Conservation (phyloP, 2,329 filamentous ascomycete species). For the Hymenoscyphus salicellus region DNA sequence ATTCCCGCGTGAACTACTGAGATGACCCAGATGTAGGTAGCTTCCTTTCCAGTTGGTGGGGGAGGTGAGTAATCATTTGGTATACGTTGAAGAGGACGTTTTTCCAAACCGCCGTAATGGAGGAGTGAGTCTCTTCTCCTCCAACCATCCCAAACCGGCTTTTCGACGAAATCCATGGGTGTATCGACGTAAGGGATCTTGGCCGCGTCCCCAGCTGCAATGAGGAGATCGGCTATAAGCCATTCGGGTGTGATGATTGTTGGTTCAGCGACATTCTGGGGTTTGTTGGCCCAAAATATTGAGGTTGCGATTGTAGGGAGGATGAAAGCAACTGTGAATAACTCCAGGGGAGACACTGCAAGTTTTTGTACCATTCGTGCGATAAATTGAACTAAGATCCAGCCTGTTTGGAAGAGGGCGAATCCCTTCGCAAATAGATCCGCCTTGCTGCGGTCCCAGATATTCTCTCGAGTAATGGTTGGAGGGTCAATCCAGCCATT, state of each 20-base stretch:
- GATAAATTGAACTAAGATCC: not conserved
- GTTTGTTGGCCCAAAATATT: not conserved
- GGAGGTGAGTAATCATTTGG: not conserved
- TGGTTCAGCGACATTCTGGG: not conserved
- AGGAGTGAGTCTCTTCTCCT: not conserved
- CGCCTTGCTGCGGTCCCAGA: not conserved
- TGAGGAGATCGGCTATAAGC: not conserved
- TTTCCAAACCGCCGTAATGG: not conserved
- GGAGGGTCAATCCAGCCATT: no score
- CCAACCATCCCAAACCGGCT: not conserved
- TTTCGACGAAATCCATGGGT: not conserved
- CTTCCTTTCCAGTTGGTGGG: not conserved
- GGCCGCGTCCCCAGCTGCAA: no score
- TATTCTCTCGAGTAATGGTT: not conserved
- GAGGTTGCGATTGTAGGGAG: not conserved
- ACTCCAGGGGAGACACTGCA: not conserved
- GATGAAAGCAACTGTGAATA: not conserved
- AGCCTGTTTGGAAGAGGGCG: not conserved
- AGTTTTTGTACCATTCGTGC: not conserved
- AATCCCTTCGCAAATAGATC: not conserved
- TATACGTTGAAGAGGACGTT: not conserved
- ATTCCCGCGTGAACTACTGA: conserved; percentile 12
- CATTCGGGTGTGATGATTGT: not conserved
- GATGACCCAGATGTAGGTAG: conserved; percentile 1
- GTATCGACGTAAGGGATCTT: not conserved